Evolutionary conservation across 768 basidiomycete genomes (phyloP).

Genomic region (Guyanaporus albipodus): DNA sequence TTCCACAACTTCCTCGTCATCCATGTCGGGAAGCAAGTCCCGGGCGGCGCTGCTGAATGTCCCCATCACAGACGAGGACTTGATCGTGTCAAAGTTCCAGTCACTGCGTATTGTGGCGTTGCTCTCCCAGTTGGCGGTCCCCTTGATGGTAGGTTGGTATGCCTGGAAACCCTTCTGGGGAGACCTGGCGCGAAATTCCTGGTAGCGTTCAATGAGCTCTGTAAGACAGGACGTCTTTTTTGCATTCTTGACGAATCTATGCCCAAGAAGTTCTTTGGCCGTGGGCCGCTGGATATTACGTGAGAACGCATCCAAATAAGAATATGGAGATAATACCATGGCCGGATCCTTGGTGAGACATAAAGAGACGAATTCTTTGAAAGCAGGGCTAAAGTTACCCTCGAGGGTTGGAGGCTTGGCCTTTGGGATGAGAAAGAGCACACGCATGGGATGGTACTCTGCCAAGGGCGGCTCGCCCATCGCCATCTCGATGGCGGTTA

Average conservation of each 20-base stretch:
- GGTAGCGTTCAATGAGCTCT: conserved; percentile 85
- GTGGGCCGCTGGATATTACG: conserved; percentile 66
- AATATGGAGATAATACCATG: conserved; percentile 44
- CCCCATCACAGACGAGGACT: conserved; percentile 68
- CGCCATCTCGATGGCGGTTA: conserved; percentile 98
- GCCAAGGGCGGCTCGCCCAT: conserved; percentile 95
- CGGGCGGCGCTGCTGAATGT: conserved; percentile 70
- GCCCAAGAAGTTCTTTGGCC: conserved; percentile 89
- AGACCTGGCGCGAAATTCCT: conserved; percentile 66
- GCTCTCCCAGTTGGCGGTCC: conserved; percentile 62
- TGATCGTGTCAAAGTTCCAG: conserved; percentile 94
- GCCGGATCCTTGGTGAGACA: conserved; percentile 93
- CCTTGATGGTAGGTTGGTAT: conserved; percentile 55
- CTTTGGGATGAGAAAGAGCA: conserved; percentile 96
- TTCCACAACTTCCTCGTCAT: conserved; percentile 48
- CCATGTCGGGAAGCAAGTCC: conserved; percentile 62
- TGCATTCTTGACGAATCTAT: conserved; percentile 86
- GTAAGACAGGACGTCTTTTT: conserved; percentile 79
- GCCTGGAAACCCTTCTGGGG: conserved; percentile 53
- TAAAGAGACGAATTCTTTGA: conserved; percentile 88
- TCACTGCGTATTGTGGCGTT: conserved; percentile 81
- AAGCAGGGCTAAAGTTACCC: conserved; percentile 75
- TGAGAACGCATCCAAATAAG: conserved; percentile 5
- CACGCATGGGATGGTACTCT: conserved; percentile 98
- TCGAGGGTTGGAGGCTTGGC: conserved; percentile 91